These are phyloP conservation scores for Prunus dulcis DNA, from an alignment of 306 rosid genomes.

Conservation along the genomic window DNA sequence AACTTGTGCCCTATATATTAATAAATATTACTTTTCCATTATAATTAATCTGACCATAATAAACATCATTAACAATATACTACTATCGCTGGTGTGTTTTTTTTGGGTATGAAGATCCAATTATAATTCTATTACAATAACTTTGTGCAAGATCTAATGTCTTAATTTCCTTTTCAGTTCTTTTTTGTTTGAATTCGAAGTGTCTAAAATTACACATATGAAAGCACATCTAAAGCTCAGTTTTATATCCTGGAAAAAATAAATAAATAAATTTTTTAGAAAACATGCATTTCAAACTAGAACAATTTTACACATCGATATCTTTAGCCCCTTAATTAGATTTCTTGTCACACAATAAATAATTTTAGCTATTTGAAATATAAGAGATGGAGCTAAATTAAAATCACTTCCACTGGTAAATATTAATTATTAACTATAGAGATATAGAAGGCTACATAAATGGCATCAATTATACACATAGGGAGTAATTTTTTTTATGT, in stretches of 20 bases:
- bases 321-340: not conserved
- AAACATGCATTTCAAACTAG: not conserved
- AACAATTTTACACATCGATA: not conserved
- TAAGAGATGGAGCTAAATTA: not conserved
- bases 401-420: not conserved
- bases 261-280: not conserved
- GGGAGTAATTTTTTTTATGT: too few species aligned
- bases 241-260: not conserved
- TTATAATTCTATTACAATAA: not conserved
- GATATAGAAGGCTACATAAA: not conserved
- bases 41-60: not conserved
- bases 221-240: not conserved
- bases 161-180: not conserved
- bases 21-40: not conserved
- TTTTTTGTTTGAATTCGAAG: not conserved
- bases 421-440: not conserved
- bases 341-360: not conserved
- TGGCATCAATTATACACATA: too few species aligned
- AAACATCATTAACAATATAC: not conserved
- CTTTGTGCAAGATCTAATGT: not conserved
- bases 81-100: not conserved
- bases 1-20: constrained; percentile 60
- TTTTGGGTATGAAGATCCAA: too few species aligned
- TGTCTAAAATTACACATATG: not conserved
- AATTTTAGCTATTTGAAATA: not conserved